Evolutionary conservation across 2,329 filamentous ascomycete genomes (phyloP).

Genomic region (Nemania sp.): DNA sequence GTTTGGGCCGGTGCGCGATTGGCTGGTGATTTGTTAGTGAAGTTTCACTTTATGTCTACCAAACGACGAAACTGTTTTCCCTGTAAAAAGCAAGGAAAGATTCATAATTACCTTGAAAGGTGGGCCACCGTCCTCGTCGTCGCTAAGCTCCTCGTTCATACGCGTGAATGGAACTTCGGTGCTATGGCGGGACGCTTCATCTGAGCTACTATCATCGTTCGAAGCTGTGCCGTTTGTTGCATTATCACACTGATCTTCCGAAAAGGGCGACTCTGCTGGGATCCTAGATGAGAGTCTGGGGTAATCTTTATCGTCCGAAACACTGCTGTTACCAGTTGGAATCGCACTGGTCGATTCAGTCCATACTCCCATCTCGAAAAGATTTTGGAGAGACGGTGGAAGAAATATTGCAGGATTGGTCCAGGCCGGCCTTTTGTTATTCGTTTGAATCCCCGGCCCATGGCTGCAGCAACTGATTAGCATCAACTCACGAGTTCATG

Average conservation of each 20-base stretch:
- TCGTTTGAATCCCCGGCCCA: conserved; percentile 46
- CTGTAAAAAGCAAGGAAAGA: background rate
- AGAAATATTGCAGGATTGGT: conserved; percentile 60
- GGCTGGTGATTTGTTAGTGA: conserved; percentile 29
- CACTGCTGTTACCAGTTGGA: conserved; percentile 69
- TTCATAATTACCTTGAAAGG: conserved; percentile 40
- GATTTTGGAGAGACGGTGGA: conserved; percentile 62
- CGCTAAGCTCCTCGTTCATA: conserved; percentile 63
- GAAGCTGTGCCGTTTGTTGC: conserved; percentile 53
- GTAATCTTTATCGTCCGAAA: conserved; percentile 62
- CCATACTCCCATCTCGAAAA: conserved; percentile 79
- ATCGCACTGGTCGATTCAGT: conserved; percentile 60
- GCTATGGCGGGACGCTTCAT: conserved; percentile 45
- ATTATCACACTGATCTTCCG: conserved; percentile 53
- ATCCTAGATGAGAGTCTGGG: conserved; percentile 55
- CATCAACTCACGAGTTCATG: conserved; percentile 11
- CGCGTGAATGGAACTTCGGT: conserved; percentile 48
- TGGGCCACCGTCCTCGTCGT: conserved; percentile 50
- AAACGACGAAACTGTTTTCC: background rate
- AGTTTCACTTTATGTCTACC: conserved; percentile 1
- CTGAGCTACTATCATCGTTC: conserved; percentile 57
- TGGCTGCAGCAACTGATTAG: conserved; percentile 41
- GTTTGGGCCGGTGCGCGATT: conserved; percentile 25
- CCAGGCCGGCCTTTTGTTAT: conserved; percentile 55
- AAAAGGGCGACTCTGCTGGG: conserved; percentile 46